Base-by-base conservation (phyloP, 2,329 filamentous ascomycete species). In the Seiridium unicorne region DNA sequence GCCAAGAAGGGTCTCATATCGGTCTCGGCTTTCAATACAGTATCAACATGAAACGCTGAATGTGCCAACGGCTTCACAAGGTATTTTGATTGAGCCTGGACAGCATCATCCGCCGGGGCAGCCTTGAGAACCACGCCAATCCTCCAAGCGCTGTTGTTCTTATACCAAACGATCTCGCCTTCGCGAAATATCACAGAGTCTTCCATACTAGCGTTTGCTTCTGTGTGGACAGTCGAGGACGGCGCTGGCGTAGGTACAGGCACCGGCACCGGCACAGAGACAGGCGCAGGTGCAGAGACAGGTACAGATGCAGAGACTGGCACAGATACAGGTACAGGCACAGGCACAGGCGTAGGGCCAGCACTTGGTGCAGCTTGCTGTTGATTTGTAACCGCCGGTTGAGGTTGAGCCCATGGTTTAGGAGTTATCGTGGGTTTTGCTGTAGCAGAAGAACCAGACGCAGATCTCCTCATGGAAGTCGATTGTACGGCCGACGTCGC, bases 101-200 rank as follows among this genome's bases (percentile, higher is more conserved):
- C 31, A 36, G 3, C 35, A 4, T 53, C 51, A 6, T 62, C 36
- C 46, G 48, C 35, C 31, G 56, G 38, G 2, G 35, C 8, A n/a
- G 49, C 60, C 47, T 60, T 32, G 10, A 68, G 38, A 31, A 83
- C 75, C 55, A 83, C 69, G 4, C 81, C 81, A 0, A 84, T 71
- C 40, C 81, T 77, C 79, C 81, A 83, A 1, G 78, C 77, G 31
- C 71, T 74, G 5, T 74, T 73, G 32, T 79, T 79, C 62, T 78
- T 76, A 60, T 75, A 83, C 81, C 81, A 84, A 5, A 83, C 78
- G 13, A 82, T 70, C 62, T 84, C 81, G 44, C 81, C 81, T 1
- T 73, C 69, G 56, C 80, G 76, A 63, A 82, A 84, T 7, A 83
- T 68, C 3, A 73, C 63, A 13, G 72, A 48, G 32, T 67, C 62